Percentiles rank a stretch among this genome's conserved stretches.
Conservation (phyloP, 2,329 filamentous ascomycete species). For the Alternaria sp. region DNA sequence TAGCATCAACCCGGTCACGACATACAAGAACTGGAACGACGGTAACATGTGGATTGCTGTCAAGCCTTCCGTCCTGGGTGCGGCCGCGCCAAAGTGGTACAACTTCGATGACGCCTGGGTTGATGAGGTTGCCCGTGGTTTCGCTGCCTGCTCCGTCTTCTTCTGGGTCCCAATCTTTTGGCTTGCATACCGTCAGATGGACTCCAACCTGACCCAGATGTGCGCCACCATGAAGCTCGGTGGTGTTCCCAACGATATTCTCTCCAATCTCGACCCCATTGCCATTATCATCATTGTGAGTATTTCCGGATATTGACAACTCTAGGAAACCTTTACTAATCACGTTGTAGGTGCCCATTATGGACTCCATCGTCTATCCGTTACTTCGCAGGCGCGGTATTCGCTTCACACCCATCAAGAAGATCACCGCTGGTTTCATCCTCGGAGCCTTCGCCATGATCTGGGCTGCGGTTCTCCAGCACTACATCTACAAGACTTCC, state of each 20-base stretch:
- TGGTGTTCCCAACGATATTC: conserved; percentile 78
- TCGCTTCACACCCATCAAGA: conserved; percentile 77
- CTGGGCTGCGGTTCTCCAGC: conserved; percentile 65
- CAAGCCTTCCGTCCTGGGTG: conserved; percentile 69
- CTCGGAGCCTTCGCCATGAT: conserved; percentile 69
- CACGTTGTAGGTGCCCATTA: conserved; percentile 37
- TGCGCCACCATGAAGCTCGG: conserved; percentile 71
- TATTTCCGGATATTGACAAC: conserved; percentile 58
- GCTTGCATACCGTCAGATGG: conserved; percentile 74
- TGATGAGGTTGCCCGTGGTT: conserved; percentile 76
- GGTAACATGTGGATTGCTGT: conserved; percentile 69
- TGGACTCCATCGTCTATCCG: conserved; percentile 74
- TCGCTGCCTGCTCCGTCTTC: conserved; percentile 50
- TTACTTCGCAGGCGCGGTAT: conserved; percentile 69
- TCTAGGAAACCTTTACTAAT: conserved; percentile 69
- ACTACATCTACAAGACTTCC: conserved; percentile 65
- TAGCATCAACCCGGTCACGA: conserved; percentile 65
- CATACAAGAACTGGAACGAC: conserved; percentile 64
- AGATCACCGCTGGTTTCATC: conserved; percentile 75
- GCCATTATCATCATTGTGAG: conserved; percentile 73
- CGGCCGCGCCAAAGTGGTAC: conserved; percentile 72
- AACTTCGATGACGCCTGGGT: conserved; percentile 83
- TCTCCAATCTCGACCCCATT: conserved; percentile 79
- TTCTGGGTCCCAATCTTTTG: conserved; percentile 72
- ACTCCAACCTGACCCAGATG: conserved; percentile 70